These are phyloP conservation scores for Candolleomyces aberdarensis DNA, from an alignment of 768 basidiomycete genomes.

Conservation along the genomic window DNA sequence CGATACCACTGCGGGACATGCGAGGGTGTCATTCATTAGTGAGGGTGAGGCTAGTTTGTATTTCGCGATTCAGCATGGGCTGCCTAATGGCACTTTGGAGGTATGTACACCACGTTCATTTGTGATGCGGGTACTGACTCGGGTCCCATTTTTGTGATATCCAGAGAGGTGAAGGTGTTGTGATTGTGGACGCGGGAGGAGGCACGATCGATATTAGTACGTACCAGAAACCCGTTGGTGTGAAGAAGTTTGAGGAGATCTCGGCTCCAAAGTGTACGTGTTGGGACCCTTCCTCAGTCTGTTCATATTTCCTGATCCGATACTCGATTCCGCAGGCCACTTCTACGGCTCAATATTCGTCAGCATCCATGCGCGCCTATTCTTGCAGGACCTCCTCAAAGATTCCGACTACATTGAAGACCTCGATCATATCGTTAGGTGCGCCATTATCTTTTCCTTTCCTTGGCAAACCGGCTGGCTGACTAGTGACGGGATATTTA, in stretches of 20 bases:
- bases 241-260: constrained; percentile 42
- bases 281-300: not conserved
- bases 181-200: constrained; percentile 58
- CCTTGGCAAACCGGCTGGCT: too few relatives aligned
- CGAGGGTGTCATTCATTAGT: constrained; percentile 9
- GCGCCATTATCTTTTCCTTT: not conserved
- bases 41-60: constrained; percentile 12
- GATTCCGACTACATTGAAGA: constrained; percentile 40
- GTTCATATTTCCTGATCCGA: not conserved
- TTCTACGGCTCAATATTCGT: constrained; percentile 49
- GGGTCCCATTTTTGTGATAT: not conserved
- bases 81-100: constrained; percentile 4
- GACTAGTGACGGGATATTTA: too few relatives aligned
- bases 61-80: constrained; percentile 6
- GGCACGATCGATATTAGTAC: constrained; percentile 60
- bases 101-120: not conserved
- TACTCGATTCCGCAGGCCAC: constrained; percentile 28
- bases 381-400: constrained; percentile 34
- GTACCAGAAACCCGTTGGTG: constrained; percentile 31
- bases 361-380: constrained; percentile 33
- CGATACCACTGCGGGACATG: not conserved
- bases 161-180: constrained; percentile 41
- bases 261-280: constrained; percentile 39
- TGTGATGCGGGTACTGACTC: not conserved
- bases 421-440: constrained; percentile 33